Evolutionary conservation across 805 yeast species (phyloP), one percentile per base, ranked within the genome.

Genomic region (Metschnikowia gelsemii): DNA sequence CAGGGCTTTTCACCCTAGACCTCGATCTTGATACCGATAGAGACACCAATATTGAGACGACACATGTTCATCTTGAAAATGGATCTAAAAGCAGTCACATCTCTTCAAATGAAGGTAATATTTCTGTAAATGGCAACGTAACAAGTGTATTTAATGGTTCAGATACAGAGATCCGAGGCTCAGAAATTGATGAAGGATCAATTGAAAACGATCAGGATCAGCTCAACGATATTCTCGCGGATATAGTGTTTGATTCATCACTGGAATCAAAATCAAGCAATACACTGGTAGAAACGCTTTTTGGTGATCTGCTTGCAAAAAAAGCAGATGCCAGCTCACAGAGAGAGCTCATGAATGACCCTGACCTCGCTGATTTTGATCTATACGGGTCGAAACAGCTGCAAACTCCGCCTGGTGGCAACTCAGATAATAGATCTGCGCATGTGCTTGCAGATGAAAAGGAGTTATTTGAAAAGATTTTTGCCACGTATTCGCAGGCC

Each of bases 401-500:
- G 19, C 21, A 20, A 12, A 27, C 17, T 18, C 29, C 28, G 5
- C 24, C 11, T 25, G 22, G 31, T 16, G 14, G 11, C 17, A 8
- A 4, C 5, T 12, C 9, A 6, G 14, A 12, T 13, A 14, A 8
- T 6, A n/a, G 14, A 29, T 9, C 8, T 7, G 32, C 19, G 8
- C 35, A 38, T 18, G 40, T 35, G 9, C 14, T 43, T 12, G 45
- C 42, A 18, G 45, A 51, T 20, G 56, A 52, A 23, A 46, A 46
- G 22, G 38, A 42, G 22, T 32, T 52, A 4, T 52, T 52, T 32
- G 41, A 43, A 19, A 43, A 42, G 19, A 50, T 52, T 37, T 50
- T 50, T 31, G 49, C 45, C 26, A 48, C 47, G 8, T 52, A 50
- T 42, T 32, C 52, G 18, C 41, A 38, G 19, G 26, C 41, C 8